Base-by-base conservation (phyloP, 345 rosid species). In the Eutrema heterophyllum region DNA sequence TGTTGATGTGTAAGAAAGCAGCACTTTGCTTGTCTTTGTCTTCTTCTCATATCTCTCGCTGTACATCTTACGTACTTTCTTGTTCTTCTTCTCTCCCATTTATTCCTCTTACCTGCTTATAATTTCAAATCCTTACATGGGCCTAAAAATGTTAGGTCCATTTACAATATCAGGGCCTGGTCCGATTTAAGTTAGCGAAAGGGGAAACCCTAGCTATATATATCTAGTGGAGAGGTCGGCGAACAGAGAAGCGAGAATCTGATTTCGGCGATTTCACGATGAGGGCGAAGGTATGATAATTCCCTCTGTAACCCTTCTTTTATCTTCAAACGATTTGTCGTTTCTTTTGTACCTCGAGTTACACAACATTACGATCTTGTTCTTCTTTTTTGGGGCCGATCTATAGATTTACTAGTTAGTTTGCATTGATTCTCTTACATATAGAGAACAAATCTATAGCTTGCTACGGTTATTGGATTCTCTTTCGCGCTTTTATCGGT, bases 191-290 rank as follows among this genome's bases (percentile, higher is more conserved):
- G 65, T 15, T 39, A 27, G 44, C 12, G 32, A 8, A 44, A 32
- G 36, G 1, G 26, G 3, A 73, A 75, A 75, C 65, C 79, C 74
- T 75, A 75, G 58, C 70, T 75, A 69, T 68, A 68, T 67, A 75
- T n/a, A 57, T 13, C 1, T 9, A 40, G 55, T 26, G 43, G 16
- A 9, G 64, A 9, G 48, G 16, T 40, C 40, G 2, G 46, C 15
- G 18, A 55, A 21, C 46, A 57, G 49, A 7, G 49, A 21, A 21
- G 38, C 5, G 56, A 52, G 64, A 5, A 44, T 69, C 64, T 13
- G 55, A 32, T 6, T 43, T 7, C 73, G 64, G 64, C 68, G 73
- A 60, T 43, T 75, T 55, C 32, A 75, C 43, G 21, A 76, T 76
- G 79, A 69, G 79, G 24, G 79, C 79, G 0, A 76, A 76, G 79